Conservation (phyloP, 495 filamentous ascomycete genomes). For the Hypoxylon rickii region DNA sequence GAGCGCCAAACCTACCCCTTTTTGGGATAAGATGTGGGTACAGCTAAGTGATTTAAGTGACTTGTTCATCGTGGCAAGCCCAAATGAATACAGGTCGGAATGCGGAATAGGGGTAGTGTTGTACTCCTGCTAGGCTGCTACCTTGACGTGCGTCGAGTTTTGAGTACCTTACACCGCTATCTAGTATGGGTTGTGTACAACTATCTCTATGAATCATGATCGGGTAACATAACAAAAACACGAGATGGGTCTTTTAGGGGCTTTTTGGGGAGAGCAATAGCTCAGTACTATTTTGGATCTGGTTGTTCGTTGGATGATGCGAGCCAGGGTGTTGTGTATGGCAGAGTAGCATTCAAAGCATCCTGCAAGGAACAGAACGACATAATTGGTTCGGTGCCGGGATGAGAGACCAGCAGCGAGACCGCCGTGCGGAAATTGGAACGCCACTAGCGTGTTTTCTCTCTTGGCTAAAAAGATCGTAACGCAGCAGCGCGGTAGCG, state of each 20-base stretch:
- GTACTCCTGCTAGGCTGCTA: conserved; percentile 18
- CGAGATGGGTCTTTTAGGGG: conserved; percentile 36
- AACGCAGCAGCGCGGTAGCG: no score
- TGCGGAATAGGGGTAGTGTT: not conserved
- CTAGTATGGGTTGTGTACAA: conserved; percentile 20
- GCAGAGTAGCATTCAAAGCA: conserved; percentile 23
- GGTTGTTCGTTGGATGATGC: conserved; percentile 26
- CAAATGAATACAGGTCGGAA: not conserved
- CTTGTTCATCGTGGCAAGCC: conserved; percentile 1
- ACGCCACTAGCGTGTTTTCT: conserved; percentile 29
- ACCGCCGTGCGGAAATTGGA: conserved; percentile 34
- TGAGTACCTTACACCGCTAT: conserved; percentile 5
- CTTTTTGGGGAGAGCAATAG: no score
- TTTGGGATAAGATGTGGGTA: conserved; percentile 21
- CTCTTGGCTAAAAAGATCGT: conserved; percentile 26
- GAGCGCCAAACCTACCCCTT: conserved; percentile 22
- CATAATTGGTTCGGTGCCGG: conserved; percentile 1
- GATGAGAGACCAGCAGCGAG: conserved; percentile 13
- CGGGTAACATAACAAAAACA: conserved; percentile 27
- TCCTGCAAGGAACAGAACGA: conserved; percentile 35
- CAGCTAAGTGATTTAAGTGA: no score
- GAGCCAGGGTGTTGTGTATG: conserved; percentile 22
- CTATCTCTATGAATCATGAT: conserved; percentile 15
- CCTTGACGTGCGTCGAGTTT: not conserved
- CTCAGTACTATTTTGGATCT: conserved; percentile 32